Percentiles rank a stretch among this genome's conserved stretches.
These are phyloP conservation scores for Nakataea oryzae DNA, from an alignment of 2,329 filamentous ascomycete species.

Conservation along the genomic window DNA sequence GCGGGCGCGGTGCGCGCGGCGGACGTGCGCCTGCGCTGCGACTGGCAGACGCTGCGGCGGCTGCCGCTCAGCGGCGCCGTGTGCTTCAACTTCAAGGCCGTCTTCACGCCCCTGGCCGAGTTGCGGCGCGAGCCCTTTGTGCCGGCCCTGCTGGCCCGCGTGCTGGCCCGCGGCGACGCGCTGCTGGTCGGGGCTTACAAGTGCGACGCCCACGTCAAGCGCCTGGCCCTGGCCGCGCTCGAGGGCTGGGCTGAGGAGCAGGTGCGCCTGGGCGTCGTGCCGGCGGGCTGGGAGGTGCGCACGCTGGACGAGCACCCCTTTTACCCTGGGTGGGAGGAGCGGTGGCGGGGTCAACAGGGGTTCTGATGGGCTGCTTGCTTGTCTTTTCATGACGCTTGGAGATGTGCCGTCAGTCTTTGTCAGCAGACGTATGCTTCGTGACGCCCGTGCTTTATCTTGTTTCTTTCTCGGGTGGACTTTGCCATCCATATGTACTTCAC, in stretches of 20 bases:
- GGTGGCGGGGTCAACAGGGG: constrained; percentile 38
- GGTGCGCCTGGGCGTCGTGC: constrained; percentile 27
- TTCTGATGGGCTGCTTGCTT: constrained; percentile 5
- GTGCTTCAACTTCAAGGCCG: constrained; percentile 80
- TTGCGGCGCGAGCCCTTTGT: constrained; percentile 64
- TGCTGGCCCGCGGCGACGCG: constrained; percentile 51
- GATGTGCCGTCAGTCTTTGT: too few relatives aligned
- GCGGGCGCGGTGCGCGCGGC: constrained; percentile 33
- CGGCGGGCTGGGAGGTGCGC: constrained; percentile 49
- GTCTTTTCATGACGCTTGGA: too few relatives aligned
- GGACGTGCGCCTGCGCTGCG: constrained; percentile 62
- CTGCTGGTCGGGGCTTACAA: constrained; percentile 48
- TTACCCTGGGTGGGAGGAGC: constrained; percentile 66
- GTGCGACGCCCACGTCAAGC: constrained; percentile 69
- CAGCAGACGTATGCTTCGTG: too few relatives aligned
- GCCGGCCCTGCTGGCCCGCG: constrained; percentile 55
- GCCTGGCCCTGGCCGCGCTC: constrained; percentile 56
- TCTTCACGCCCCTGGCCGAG: constrained; percentile 66
- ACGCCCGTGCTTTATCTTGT: too few relatives aligned
- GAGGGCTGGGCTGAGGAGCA: constrained; percentile 58
- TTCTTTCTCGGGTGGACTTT: too few relatives aligned
- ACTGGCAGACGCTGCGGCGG: constrained; percentile 80
- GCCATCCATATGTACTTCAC: too few relatives aligned
- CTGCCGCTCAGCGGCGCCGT: constrained; percentile 66
- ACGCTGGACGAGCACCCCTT: constrained; percentile 69